Evolutionary conservation across 805 yeast species (phyloP).

Genomic region (Starmerella potacharoeniae): DNA sequence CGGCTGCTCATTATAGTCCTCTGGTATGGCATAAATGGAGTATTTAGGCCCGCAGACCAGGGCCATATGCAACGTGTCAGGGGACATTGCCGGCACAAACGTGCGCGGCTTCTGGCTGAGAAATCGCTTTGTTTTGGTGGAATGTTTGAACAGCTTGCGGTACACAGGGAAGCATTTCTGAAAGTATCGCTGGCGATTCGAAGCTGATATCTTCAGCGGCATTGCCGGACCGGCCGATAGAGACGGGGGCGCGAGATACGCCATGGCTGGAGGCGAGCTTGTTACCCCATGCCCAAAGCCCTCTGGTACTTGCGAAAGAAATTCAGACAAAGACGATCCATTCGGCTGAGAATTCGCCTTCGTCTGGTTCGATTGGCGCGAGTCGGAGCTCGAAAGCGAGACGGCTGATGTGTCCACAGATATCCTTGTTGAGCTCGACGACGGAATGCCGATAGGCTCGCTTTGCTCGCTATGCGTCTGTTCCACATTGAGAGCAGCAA

Average conservation of each 20-base stretch:
- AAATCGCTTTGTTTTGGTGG: conserved; percentile 42
- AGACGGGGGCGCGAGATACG: not conserved
- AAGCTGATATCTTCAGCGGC: not conserved
- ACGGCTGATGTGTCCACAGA: not conserved
- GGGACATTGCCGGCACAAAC: conserved; percentile 49
- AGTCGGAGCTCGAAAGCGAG: not conserved
- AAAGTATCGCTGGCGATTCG: conserved; percentile 34
- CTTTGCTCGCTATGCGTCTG: not conserved
- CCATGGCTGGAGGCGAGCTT: not conserved
- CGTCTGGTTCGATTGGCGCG: not conserved
- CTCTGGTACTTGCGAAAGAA: not conserved
- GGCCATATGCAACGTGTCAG: conserved; percentile 53
- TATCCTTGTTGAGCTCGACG: not conserved
- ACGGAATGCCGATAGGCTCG: not conserved
- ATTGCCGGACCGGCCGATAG: not conserved
- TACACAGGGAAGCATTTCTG: conserved; percentile 76
- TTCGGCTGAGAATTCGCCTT: not conserved
- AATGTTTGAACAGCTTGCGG: conserved; percentile 46
- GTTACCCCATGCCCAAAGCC: not conserved
- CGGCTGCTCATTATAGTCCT: conserved; percentile 42
- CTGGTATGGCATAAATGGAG: conserved; percentile 53
- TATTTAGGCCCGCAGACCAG: conserved; percentile 57
- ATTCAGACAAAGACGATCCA: not conserved
- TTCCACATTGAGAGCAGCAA: conserved; percentile 7
- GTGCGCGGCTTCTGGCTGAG: conserved; percentile 35